These are phyloP conservation scores for Verticillium nonalfalfae DNA, from an alignment of 2,329 filamentous ascomycete species.

Conservation along the genomic window DNA sequence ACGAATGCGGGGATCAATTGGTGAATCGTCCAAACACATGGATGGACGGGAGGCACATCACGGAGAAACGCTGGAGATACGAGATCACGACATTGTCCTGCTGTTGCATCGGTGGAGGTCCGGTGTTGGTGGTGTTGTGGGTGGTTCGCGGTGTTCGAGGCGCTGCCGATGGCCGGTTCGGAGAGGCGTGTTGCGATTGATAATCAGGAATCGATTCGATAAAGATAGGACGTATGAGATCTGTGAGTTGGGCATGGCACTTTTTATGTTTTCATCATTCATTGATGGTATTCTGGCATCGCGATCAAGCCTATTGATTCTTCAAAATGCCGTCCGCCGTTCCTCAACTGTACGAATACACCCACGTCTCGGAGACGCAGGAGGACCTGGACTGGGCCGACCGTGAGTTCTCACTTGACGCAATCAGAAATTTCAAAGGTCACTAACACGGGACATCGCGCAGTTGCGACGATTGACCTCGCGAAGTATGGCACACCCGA, in stretches of 20 bases:
- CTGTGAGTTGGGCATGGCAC: neutral
- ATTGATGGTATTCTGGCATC: neutral
- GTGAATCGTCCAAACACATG: constrained; percentile 6
- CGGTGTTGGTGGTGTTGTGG: neutral
- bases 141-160: neutral
- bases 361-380: constrained; percentile 27
- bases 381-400: constrained; percentile 30
- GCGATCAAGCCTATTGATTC: neutral
- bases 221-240: neutral
- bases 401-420: constrained; percentile 13
- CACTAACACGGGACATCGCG: constrained; percentile 16
- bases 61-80: neutral
- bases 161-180: neutral
- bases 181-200: neutral
- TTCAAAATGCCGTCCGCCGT: constrained; percentile 23
- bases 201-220: neutral
- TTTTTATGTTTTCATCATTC: neutral
- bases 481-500: constrained; percentile 21
- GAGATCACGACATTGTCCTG: neutral
- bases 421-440: no score
- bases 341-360: constrained; percentile 22
- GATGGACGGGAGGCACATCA: neutral
- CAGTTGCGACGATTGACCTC: constrained; percentile 24
- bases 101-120: neutral
- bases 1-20: constrained; percentile 4